These are phyloP conservation scores for Neofusicoccum cordaticola DNA, from an alignment of 2,329 filamentous ascomycete species.

Conservation along the genomic window DNA sequence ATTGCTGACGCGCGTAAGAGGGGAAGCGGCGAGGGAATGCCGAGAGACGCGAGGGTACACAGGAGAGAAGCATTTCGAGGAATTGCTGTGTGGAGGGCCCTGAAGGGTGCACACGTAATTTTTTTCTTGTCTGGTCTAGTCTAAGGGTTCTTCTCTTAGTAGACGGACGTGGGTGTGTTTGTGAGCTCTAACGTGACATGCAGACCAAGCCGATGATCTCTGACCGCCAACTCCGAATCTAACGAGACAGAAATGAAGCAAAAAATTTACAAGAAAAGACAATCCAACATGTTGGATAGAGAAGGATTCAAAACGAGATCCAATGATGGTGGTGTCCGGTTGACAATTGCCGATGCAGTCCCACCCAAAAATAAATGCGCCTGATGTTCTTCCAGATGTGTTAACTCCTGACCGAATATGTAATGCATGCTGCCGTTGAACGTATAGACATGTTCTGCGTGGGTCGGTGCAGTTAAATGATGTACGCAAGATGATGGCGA, in stretches of 20 bases:
- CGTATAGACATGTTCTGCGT: conserved; percentile 2
- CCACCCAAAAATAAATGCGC: not conserved
- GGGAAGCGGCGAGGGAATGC: no score
- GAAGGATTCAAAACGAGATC: not conserved
- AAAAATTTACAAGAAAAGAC: not conserved
- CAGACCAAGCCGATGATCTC: not conserved
- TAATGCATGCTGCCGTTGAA: conserved; percentile 10
- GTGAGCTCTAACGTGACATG: not conserved
- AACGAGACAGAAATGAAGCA: no score
- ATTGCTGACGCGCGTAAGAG: no score
- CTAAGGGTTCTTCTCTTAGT: not conserved
- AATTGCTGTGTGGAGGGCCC: no score
- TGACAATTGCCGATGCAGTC: conserved; percentile 1
- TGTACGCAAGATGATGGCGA: not conserved
- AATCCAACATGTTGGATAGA: not conserved
- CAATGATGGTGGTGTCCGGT: not conserved
- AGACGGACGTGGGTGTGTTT: not conserved
- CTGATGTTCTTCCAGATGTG: not conserved
- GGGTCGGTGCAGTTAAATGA: not conserved
- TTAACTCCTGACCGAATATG: conserved; percentile 1
- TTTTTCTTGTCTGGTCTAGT: not conserved
- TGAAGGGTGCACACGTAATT: not conserved
- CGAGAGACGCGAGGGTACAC: no score
- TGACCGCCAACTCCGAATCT: not conserved
- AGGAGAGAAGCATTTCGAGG: no score